Evolutionary conservation across 345 rosid genomes (phyloP), one percentile per base, ranked within the genome.

Genomic region (Eucalyptus fibrosa): DNA sequence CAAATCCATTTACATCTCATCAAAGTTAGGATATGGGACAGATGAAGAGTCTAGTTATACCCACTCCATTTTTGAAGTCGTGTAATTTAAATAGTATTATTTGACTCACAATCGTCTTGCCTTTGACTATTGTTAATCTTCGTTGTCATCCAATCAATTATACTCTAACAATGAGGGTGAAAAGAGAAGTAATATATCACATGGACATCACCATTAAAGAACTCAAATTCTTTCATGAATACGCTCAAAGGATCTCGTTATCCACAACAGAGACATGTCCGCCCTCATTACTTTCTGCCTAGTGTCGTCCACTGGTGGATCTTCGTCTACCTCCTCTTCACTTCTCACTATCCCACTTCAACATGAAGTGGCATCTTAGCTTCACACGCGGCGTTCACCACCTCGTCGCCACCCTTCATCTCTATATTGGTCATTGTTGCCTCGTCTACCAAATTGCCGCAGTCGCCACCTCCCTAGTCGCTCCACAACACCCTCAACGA

Each of bases 191-290:
- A 23, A 56, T 24, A 56, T 6, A 56, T 56, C 6, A 56, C 1
- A 56, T 56, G 6, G 3, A 0, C 12, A 9, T 56, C 13, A 56
- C 0, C 6, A 56, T 23, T 5, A 1, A 0, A 56, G 28, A 24
- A 56, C 62, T 56, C 62, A 24, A 4, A 56, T 56, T 24, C 62
- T 56, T 56, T 4, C 6, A 0, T 56, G 62, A 0, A 24, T 56
- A 56, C 9, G 0, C 6, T 56, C 62, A 0, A 56, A 56, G 30
- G 30, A 56, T 56, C 13, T 56, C 30, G 3, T 56, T 24, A 10
- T 56, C 30, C 62, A 56, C 30, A 23, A 5, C 21, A 56, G 62
- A 56, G 62, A 56, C 28, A 10, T 56, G 62, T 24, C 28, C 13
- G 62, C 62, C 30, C 62, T 56, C 30, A 1, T 53, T 53, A 19